Base-by-base conservation (phyloP, 1,284 basidiomycete species). In the Leccinum pachyderme region DNA sequence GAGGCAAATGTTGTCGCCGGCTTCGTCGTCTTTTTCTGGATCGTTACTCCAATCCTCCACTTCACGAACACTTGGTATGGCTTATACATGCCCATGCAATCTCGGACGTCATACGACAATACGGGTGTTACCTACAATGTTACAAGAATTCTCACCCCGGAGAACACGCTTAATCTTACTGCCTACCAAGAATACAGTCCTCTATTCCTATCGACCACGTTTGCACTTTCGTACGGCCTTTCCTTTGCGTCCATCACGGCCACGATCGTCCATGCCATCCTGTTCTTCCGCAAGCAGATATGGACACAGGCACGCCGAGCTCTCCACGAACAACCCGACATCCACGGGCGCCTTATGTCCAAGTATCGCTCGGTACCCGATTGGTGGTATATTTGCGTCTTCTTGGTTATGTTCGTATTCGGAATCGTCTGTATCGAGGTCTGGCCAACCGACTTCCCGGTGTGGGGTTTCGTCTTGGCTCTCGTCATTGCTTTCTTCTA, bases 101-200 rank as follows among this genome's bases (percentile, higher is more conserved):
- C 82, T 5, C 72, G 75, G 15, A 70, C 61, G 25, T 77, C 82
- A 4, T 89, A 73, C 63, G 85, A 87, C 69, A 86, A 86, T 61
- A 80, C 78, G 25, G 91, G 89, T 7, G 53, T 67, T 2, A 33
- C 71, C 2, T 98, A 95, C 77, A 77, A 95, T 61, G 81, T 93
- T 6, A 67, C 75, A 2, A 72, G 74, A 6, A 86, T 98, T 41
- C 72, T 95, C 44, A 83, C 74, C 13, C 50, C 74, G 0, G 76
- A 86, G 31, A 67, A 75, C 7, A 76, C 77, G 2, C 77, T 95
- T 56, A 82, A 93, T 68, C 46, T 76, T 27, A 73, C 73, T 0
- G 86, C 82, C 1, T 97, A 95, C 72, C 68, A 81, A 54, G 74
- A 69, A 1, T 98, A 98, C 67, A 93, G 90, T 56, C 93, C 91